These are phyloP conservation scores for Aureobasidium pullulans DNA, from an alignment of 2,329 filamentous ascomycete genomes.

Conservation along the genomic window DNA sequence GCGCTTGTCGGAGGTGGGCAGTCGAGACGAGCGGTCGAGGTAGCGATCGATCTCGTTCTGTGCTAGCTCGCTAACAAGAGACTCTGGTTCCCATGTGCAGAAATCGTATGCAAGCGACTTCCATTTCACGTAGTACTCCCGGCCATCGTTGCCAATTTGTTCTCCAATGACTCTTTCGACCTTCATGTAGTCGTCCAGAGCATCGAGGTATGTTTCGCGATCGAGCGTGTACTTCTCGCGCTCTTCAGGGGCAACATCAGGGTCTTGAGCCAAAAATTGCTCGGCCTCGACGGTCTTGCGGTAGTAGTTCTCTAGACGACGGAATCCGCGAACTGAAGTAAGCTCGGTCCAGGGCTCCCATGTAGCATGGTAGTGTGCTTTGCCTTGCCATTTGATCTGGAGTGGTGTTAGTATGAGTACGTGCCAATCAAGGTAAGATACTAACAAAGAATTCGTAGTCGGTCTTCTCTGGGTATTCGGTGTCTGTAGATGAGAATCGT, in stretches of 20 bases:
- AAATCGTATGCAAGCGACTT: conserved; percentile 78
- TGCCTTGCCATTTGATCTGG: conserved; percentile 93
- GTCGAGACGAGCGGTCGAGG: conserved; percentile 72
- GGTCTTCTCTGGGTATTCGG: conserved; percentile 48
- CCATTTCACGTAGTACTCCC: conserved; percentile 93
- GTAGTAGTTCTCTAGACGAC: conserved; percentile 92
- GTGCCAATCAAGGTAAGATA: conserved; percentile 9
- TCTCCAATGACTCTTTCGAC: conserved; percentile 88
- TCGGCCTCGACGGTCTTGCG: conserved; percentile 75
- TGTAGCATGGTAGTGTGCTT: conserved; percentile 89
- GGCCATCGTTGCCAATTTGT: conserved; percentile 58
- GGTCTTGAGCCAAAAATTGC: conserved; percentile 66
- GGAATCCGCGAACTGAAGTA: conserved; percentile 70
- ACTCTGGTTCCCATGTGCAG: conserved; percentile 84
- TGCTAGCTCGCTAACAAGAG: conserved; percentile 67
- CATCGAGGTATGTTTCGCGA: conserved; percentile 81
- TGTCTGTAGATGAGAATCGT: conserved; percentile 17
- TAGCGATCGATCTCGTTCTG: conserved; percentile 90
- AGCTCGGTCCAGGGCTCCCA: conserved; percentile 80
- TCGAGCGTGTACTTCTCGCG: conserved; percentile 94
- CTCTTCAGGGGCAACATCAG: conserved; percentile 71
- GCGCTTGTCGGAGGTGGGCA: conserved; percentile 70
- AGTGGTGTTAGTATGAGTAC: conserved; percentile 24
- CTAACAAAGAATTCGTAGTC: conserved; percentile 73
- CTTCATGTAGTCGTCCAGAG: conserved; percentile 80